Evolutionary conservation across 2,329 filamentous ascomycete genomes (phyloP), one percentile per base, ranked within the genome.

Genomic region (Macrophomina tecta): DNA sequence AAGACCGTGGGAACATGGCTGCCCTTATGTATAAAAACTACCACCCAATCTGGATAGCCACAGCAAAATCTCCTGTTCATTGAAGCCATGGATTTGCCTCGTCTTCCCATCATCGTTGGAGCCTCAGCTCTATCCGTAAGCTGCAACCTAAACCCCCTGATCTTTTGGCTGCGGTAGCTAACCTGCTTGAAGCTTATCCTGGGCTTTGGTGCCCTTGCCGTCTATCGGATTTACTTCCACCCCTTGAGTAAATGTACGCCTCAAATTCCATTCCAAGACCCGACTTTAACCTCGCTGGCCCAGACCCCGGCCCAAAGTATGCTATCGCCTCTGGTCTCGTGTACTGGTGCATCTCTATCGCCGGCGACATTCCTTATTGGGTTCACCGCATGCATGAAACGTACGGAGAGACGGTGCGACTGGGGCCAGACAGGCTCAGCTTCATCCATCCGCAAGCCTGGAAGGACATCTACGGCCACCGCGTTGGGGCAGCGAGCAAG

Each of bases 191-290:
- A 51, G 48, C 48, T 51, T 9, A 8, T 32, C 18, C 11, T 32
- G 3, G 16, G 48, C 12, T 14, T 51, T 11, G 18, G 16, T 30
- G 18, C 23, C 48, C 30, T 23, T 1, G 11, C 28, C 11, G 67
- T 80, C 36, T 80, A 82, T 70, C 78, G 76, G 58, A 68, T 79
- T 16, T 82, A 75, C 69, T 79, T 83, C 65, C 78, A 82, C 34
- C 81, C 82, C 4, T 73, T 83, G 0, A 71, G 72, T 16, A 77
- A 79, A 46, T 80, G 51, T 55, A 5, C 18, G 32, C 28, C 30
- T 55, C 36, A 38, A 12, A 11, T 5, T 55, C 11, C 6, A 9
- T 18, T 3, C 18, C 3, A 9, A 18, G 32, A 0, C 5, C 30
- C 36, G 16, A n/a, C 14, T 36, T 18, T 8, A 2, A 23, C 23